Evolutionary conservation across 352 stramenopile species (phyloP).

Genomic region (Phytopythium sindhum): DNA sequence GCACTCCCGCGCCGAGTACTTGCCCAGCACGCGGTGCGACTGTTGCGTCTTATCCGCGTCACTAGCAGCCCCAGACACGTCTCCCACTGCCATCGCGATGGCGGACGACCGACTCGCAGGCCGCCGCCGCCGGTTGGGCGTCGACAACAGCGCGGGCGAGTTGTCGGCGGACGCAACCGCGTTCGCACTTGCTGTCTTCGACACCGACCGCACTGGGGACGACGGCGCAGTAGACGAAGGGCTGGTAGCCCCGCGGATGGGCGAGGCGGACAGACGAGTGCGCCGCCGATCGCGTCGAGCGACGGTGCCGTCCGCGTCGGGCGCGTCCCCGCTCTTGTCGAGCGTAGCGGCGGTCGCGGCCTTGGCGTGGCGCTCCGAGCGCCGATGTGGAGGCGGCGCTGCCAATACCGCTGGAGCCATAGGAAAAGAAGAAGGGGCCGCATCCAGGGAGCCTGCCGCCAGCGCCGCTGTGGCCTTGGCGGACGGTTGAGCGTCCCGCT

Average conservation of each 20-base stretch:
- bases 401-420: neutral
- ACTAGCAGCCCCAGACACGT: neutral
- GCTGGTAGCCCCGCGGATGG: slow-evolving; percentile 4
- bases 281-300: neutral
- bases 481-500: slow-evolving; percentile 27
- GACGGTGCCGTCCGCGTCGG: slow-evolving; percentile 7
- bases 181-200: neutral
- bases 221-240: slow-evolving; percentile 12
- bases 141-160: slow-evolving; percentile 8
- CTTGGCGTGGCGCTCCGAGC: slow-evolving; percentile 20
- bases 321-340: neutral
- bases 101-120: slow-evolving; percentile 11
- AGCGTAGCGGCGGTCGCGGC: neutral
- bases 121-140: slow-evolving; percentile 10
- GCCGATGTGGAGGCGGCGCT: slow-evolving; percentile 7
- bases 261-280: neutral
- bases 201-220: neutral
- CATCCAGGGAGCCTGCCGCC: neutral
- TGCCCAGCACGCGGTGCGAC: slow-evolving; percentile 30
- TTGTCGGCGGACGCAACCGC: slow-evolving; percentile 3
- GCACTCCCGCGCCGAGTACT: slow-evolving; percentile 49
- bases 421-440: neutral
- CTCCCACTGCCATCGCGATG: slow-evolving; percentile 5
- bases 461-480: slow-evolving; percentile 13
- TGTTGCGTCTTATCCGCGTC: slow-evolving; percentile 7